Evolutionary conservation across 306 rosid species (phyloP), one percentile per base, ranked within the genome.

Genomic region (Pterocarpus macrocarpus): DNA sequence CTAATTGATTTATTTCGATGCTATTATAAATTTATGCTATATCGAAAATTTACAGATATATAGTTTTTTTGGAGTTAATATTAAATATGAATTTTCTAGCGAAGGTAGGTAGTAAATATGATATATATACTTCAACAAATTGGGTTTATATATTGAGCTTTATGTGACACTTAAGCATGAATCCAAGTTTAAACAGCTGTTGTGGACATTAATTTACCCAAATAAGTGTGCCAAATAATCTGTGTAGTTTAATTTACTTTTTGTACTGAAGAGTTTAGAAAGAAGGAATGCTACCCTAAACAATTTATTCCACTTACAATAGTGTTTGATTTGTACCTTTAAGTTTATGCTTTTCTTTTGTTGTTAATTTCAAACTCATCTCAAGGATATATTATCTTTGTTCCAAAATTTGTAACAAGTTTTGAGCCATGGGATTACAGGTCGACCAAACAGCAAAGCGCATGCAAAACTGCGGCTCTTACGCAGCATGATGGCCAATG

Each of bases 401-500:
- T n/a, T 56, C 28, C 62, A 16, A 61, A 32, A 10, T 61, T 32
- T 30, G 16, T 9, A 8, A 17, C 4, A 10, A 69, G 11, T 69
- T 70, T 13, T 30, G 5, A 13, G 15, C 7, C 28, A 52, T 14
- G 63, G 0, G 36, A 66, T 61, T 43, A 34, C 76, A 86, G 90
- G 92, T 84, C 38, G 90, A 85, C 62, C 83, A 86, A 85, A 68
- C 89, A 22, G 47, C 82, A 4, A 64, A 58, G 16, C 75, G 89
- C 5, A 43, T 86, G 76, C 66, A 22, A 50, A 70, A 17, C 16
- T 85, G 89, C 84, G 71, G 85, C 1, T 82, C 80, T 0, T 13
- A 45, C 35, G 17, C 11, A 44, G 30, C 33, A 56, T 0, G 49
- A 70, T 45, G 28, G 58, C 0, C 2, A 3, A 47, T 49, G 13